These are phyloP conservation scores for Diaporthe ampelina DNA, from an alignment of 2,329 filamentous ascomycete genomes.

Conservation along the genomic window DNA sequence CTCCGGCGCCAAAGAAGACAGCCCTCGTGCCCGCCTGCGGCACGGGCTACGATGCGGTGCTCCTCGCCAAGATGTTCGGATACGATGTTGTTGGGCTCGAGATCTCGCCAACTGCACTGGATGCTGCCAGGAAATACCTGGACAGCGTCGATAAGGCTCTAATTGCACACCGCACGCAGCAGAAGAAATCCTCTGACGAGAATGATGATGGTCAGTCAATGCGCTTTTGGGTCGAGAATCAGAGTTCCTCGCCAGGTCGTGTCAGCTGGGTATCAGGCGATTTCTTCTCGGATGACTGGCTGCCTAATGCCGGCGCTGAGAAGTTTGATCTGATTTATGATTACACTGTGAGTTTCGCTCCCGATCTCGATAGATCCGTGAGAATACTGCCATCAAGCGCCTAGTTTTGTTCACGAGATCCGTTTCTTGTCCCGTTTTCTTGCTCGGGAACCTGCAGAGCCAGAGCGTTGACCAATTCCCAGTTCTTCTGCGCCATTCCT, in stretches of 20 bases:
- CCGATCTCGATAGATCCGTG: background rate
- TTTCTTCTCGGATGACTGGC: constrained; percentile 75
- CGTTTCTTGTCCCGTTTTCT: background rate
- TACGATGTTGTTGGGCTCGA: constrained; percentile 86
- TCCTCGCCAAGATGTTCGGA: constrained; percentile 77
- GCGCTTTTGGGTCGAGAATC: constrained; percentile 15
- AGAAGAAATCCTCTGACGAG: background rate
- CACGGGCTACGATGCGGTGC: constrained; percentile 82
- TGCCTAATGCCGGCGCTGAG: constrained; percentile 56
- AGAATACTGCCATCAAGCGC: no score
- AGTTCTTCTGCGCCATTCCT: constrained; percentile 76
- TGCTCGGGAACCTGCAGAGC: background rate
- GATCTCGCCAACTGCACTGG: constrained; percentile 65
- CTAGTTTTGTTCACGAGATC: background rate
- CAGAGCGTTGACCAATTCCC: background rate
- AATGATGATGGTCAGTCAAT: background rate
- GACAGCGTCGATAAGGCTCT: background rate
- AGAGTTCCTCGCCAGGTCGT: constrained; percentile 55
- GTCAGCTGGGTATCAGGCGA: constrained; percentile 73
- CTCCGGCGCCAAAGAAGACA: constrained; percentile 44
- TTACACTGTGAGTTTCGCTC: constrained; percentile 67
- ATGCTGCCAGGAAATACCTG: constrained; percentile 53
- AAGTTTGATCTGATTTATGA: constrained; percentile 77
- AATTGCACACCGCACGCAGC: background rate
- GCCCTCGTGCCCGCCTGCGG: constrained; percentile 88